These are phyloP conservation scores for Apostasia shenzhenica DNA, from an alignment of 106 monocot species.

Conservation along the genomic window DNA sequence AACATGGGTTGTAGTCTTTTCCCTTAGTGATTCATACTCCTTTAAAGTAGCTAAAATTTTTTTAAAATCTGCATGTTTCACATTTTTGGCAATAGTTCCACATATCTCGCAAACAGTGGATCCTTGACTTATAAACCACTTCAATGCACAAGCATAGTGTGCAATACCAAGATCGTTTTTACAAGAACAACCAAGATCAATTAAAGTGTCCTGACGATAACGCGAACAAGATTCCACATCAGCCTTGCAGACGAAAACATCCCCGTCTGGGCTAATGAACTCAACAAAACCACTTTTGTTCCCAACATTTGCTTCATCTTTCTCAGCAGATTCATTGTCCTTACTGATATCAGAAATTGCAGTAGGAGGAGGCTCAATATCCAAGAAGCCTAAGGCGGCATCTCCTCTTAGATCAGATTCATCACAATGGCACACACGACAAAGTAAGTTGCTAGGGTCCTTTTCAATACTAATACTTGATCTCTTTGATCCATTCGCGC, in stretches of 20 bases:
- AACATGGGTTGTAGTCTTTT: conserved; percentile 43
- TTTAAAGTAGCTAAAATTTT: conserved; percentile 66
- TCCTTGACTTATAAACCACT: conserved; percentile 95
- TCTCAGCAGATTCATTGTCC: conserved; percentile 8
- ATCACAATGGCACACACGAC: conserved; percentile 90
- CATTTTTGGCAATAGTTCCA: conserved; percentile 59
- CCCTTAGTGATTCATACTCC: conserved; percentile 67
- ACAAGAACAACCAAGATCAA: conserved; percentile 87
- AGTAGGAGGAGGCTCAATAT: conserved; percentile 56
- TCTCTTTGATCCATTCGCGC: conserved; percentile 8
- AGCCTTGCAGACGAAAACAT: conserved; percentile 64
- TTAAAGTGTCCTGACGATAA: conserved; percentile 40
- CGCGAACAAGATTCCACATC: conserved; percentile 72
- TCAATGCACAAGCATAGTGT: conserved; percentile 96
- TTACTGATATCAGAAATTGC: conserved; percentile 14
- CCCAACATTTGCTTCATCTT: conserved; percentile 3
- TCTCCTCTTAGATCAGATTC: conserved; percentile 81
- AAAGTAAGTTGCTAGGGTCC: conserved; percentile 30
- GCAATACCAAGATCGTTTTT: conserved; percentile 91
- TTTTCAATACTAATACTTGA: conserved; percentile 24
- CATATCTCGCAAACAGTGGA: conserved; percentile 94
- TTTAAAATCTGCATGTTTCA: conserved; percentile 58
- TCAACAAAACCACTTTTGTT: conserved; percentile 37
- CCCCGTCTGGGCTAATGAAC: conserved; percentile 83
- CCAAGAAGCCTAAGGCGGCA: conserved; percentile 63